These are phyloP conservation scores for Calcarisporium arbuscula DNA, from an alignment of 2,329 filamentous ascomycete genomes.

Conservation along the genomic window DNA sequence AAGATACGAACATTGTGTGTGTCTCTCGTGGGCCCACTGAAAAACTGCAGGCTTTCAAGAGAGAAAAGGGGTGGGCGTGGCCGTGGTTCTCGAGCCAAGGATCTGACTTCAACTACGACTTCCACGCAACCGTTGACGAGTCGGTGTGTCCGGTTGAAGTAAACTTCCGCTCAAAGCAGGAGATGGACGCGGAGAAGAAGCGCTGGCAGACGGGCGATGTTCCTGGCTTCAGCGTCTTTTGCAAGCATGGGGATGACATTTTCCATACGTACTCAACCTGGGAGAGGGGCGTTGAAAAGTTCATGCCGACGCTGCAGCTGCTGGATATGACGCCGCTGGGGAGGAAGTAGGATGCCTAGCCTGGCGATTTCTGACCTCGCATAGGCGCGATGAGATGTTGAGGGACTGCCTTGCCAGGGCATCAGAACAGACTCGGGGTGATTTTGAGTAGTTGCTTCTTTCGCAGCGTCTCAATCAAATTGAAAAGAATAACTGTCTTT, in stretches of 20 bases:
- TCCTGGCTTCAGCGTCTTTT: constrained; percentile 31
- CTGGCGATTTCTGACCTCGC: too few relatives aligned
- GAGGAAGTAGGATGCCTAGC: too few relatives aligned
- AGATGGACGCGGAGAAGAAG: constrained; percentile 20
- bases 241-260: constrained; percentile 21
- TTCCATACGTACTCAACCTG: constrained; percentile 33
- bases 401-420: too few relatives aligned
- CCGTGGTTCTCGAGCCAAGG: constrained; percentile 32
- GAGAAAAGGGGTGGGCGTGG: constrained; percentile 32
- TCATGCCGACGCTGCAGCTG: constrained; percentile 23
- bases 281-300: constrained; percentile 23
- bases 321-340: constrained; percentile 29
- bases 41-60: constrained; percentile 29
- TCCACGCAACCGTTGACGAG: constrained; percentile 27
- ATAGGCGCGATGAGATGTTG: too few relatives aligned
- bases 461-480: too few relatives aligned
- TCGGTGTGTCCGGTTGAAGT: constrained; percentile 17
- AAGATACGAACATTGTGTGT: constrained; percentile 30
- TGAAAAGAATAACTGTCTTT: too few relatives aligned
- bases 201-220: constrained; percentile 23
- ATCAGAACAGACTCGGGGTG: too few relatives aligned
- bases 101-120: constrained; percentile 34
- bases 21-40: constrained; percentile 31
- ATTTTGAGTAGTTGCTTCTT: too few relatives aligned
- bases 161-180: constrained; percentile 19